Conservation (phyloP, 306 rosid species). For the Trifolium pratense region DNA sequence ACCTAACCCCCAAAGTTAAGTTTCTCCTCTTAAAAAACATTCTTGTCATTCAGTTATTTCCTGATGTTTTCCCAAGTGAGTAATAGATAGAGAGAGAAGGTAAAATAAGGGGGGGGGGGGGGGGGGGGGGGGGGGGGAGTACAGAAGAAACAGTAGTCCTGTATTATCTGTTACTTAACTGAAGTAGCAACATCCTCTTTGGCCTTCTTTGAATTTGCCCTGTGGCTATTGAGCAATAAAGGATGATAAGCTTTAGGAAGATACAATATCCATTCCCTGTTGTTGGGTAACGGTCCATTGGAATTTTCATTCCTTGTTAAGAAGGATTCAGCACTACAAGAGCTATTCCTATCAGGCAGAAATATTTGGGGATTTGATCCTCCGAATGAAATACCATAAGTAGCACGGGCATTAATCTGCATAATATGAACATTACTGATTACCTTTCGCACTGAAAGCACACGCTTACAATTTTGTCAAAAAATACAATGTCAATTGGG, state of each 20-base stretch:
- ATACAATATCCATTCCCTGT: conserved; percentile 75
- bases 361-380: conserved; percentile 74
- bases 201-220: conserved; percentile 62
- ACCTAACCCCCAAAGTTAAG: conserved; percentile 19
- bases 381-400: conserved; percentile 78
- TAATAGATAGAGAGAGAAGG: background rate
- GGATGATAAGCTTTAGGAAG: conserved; percentile 83
- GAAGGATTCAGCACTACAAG: conserved; percentile 46
- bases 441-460: conserved; percentile 25
- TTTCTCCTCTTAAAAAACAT: conserved; percentile 33
- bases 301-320: conserved; percentile 45
- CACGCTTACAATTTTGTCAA: conserved; percentile 25
- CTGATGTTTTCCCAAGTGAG: conserved; percentile 20
- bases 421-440: conserved; percentile 39
- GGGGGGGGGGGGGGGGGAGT: background rate
- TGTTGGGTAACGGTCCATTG: conserved; percentile 40
- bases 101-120: no score
- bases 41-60: background rate
- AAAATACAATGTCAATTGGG: conserved; percentile 9
- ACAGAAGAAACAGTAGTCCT: conserved; percentile 16
- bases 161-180: conserved; percentile 52
- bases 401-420: conserved; percentile 92
- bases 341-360: conserved; percentile 49
- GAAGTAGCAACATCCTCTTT: conserved; percentile 56
- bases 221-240: conserved; percentile 72